Percentiles rank a stretch among this genome's conserved stretches.
Conservation (phyloP, 2,329 filamentous ascomycete genomes). For the Fusarium algeriense region DNA sequence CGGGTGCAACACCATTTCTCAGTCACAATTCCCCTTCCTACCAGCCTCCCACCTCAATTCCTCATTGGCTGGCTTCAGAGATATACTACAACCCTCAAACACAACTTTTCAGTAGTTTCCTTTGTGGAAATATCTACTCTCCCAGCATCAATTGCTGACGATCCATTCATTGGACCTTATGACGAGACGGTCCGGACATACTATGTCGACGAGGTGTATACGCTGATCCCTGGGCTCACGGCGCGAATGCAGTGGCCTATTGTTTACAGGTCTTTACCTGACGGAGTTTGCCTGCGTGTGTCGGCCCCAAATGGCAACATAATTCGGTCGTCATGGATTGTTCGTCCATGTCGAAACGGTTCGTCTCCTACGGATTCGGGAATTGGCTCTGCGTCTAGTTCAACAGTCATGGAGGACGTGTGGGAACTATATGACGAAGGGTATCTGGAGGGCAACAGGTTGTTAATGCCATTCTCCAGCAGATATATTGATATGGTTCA, state of each 20-base stretch:
- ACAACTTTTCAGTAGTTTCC: not conserved
- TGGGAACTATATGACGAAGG: not conserved
- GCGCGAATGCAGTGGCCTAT: not conserved
- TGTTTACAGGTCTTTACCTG: not conserved
- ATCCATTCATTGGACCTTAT: not conserved
- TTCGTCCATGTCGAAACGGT: not conserved
- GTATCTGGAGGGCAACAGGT: not conserved
- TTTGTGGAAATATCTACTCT: not conserved
- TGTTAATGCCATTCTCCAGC: not conserved
- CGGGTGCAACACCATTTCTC: not conserved
- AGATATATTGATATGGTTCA: not conserved
- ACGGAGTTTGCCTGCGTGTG: not conserved
- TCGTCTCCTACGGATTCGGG: not conserved
- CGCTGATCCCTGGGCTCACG: not conserved
- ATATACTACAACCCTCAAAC: not conserved
- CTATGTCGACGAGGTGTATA: not conserved
- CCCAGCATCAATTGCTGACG: not conserved
- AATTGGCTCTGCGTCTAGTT: not conserved
- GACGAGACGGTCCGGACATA: not conserved
- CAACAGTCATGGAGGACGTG: not conserved
- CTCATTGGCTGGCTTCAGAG: not conserved
- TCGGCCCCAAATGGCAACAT: not conserved
- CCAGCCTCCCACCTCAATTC: not conserved
- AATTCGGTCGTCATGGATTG: not conserved
- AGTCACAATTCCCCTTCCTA: not conserved